Conservation (phyloP, 2,329 filamentous ascomycete species). For the Paracoccidioides lutzii region DNA sequence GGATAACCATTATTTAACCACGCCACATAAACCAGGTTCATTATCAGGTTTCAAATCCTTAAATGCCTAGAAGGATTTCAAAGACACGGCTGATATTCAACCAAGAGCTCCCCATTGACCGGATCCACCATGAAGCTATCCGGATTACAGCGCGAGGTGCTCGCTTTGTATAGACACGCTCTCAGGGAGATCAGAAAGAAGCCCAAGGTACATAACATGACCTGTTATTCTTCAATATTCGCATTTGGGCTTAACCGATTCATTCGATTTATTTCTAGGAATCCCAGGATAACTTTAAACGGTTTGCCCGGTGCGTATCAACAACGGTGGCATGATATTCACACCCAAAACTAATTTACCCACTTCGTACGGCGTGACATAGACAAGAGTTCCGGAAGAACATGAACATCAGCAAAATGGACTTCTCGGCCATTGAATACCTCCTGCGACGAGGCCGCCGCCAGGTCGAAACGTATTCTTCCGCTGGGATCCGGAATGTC, state of each 20-base stretch:
- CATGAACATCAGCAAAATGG: slow-evolving; percentile 58
- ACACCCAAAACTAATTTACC: not conserved
- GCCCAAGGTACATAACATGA: slow-evolving; percentile 43
- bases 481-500: slow-evolving; percentile 68
- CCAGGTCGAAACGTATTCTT: slow-evolving; percentile 71
- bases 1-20: too few species aligned
- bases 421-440: slow-evolving; percentile 77
- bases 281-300: slow-evolving; percentile 28
- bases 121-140: slow-evolving; percentile 41
- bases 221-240: not conserved
- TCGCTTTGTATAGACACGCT: slow-evolving; percentile 75
- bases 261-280: slow-evolving; percentile 19
- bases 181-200: slow-evolving; percentile 71
- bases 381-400: slow-evolving; percentile 69
- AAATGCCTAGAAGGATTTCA: too few species aligned
- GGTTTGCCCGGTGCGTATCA: slow-evolving; percentile 28
- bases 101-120: not conserved
- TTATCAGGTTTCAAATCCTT: too few species aligned
- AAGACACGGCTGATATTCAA: too few species aligned
- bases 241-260: not conserved
- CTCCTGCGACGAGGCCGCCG: slow-evolving; percentile 66
- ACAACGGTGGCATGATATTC: not conserved
- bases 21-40: too few species aligned
- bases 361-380: slow-evolving; percentile 3
- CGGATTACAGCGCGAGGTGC: slow-evolving; percentile 79